Evolutionary conservation across 345 rosid species (phyloP).

Genomic region (Eucalyptus marginata): DNA sequence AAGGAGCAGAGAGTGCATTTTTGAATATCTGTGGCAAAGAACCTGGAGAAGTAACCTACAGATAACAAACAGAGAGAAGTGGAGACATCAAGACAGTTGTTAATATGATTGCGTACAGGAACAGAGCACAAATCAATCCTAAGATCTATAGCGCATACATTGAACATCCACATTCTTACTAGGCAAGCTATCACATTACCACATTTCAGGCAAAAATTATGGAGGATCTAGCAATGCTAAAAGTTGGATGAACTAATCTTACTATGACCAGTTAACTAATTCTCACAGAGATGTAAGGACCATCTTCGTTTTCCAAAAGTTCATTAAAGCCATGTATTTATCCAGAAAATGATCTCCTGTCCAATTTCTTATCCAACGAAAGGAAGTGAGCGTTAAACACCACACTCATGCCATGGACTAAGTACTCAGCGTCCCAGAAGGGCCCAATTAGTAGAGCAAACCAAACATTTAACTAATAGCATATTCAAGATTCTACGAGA

Average conservation of each 20-base stretch:
- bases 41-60: conserved; percentile 59
- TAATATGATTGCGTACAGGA: background rate
- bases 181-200: background rate
- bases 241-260: background rate
- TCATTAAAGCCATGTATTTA: background rate
- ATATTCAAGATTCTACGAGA: background rate
- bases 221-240: background rate
- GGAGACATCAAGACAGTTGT: background rate
- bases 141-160: background rate
- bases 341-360: background rate
- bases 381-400: background rate
- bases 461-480: background rate
- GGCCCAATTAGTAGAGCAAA: background rate
- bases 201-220: background rate
- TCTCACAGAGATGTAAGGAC: background rate
- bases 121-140: background rate
- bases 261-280: background rate
- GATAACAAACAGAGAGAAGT: background rate
- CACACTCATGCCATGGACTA: background rate
- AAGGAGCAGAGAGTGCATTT: conserved; percentile 57
- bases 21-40: conserved; percentile 74
- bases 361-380: background rate
- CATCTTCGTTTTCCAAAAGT: background rate
- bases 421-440: background rate
- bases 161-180: background rate